Conservation (phyloP, 352 stramenopile genomes). For the Phytopythium ostracodes region DNA sequence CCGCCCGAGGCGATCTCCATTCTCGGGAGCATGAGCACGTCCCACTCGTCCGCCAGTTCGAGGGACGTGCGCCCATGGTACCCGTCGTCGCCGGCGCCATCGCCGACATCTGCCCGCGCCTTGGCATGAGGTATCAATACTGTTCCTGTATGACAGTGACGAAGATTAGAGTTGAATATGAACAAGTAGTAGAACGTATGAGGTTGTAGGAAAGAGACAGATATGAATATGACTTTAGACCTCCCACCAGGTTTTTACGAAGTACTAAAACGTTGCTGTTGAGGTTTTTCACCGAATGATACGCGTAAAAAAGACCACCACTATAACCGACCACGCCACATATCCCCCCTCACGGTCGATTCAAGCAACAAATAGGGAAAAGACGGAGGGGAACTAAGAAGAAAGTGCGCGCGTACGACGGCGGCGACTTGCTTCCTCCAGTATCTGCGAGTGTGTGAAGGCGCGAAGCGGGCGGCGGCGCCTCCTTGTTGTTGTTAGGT, state of each 20-base stretch:
- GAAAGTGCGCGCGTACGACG: not conserved
- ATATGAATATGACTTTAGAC: too few relatives aligned
- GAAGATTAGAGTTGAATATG: too few relatives aligned
- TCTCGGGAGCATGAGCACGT: slow-evolving; percentile 31
- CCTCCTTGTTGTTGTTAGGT: not conserved
- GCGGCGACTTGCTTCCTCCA: not conserved
- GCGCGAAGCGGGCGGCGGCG: too few relatives aligned
- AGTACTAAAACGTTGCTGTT: too few relatives aligned
- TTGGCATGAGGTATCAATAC: not conserved
- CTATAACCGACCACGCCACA: not conserved
- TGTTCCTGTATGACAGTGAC: too few relatives aligned
- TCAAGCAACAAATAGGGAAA: not conserved
- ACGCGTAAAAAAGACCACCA: not conserved
- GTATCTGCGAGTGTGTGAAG: not conserved
- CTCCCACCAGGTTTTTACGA: too few relatives aligned
- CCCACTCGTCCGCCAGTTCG: slow-evolving; percentile 26
- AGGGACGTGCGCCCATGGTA: not conserved
- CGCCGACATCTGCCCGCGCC: not conserved
- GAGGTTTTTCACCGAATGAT: too few relatives aligned
- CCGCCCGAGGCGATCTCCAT: slow-evolving; percentile 38
- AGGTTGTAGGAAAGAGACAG: too few relatives aligned
- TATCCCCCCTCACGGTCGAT: not conserved
- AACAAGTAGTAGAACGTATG: too few relatives aligned
- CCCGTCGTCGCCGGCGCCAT: not conserved
- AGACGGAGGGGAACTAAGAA: not conserved